A percentile compares a stretch with the other conserved stretches of the same genome.
Conservation (phyloP, 257 asterid species). For the Cinchona pubescens region DNA sequence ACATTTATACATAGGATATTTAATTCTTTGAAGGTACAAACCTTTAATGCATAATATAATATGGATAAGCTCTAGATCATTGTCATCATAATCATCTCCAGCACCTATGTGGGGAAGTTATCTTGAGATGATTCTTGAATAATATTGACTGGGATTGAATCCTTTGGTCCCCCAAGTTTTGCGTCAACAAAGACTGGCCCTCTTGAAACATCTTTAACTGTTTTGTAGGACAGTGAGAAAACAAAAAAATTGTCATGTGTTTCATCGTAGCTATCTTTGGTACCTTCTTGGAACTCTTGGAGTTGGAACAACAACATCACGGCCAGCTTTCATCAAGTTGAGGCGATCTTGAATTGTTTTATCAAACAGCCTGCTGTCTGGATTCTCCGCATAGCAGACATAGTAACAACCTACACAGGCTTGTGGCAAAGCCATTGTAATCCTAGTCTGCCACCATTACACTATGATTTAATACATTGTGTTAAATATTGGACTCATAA, state of each 20-base stretch:
- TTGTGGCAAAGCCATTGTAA: slow-evolving; percentile 97
- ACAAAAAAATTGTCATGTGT: not conserved
- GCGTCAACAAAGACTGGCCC: not conserved
- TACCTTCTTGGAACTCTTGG: slow-evolving; percentile 72
- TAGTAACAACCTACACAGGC: slow-evolving; percentile 93
- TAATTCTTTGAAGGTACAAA: not conserved
- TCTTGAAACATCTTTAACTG: not conserved
- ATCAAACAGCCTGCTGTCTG: slow-evolving; percentile 65
- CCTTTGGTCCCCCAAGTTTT: slow-evolving; percentile 11
- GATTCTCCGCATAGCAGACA: slow-evolving; percentile 94
- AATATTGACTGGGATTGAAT: not conserved
- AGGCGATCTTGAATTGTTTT: slow-evolving; percentile 56
- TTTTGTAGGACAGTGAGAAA: not conserved
- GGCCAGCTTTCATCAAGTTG: slow-evolving; percentile 49
- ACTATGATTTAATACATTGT: slow-evolving; percentile 10
- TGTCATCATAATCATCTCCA: not conserved
- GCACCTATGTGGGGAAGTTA: slow-evolving; percentile 6
- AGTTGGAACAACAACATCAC: slow-evolving; percentile 54
- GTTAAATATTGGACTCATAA: slow-evolving; percentile 4
- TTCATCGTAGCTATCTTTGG: slow-evolving; percentile 36
- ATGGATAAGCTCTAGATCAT: not conserved
- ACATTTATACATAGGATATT: not conserved
- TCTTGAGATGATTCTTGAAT: not conserved
- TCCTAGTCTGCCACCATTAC: slow-evolving; percentile 66
- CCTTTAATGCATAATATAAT: not conserved